phyloP scores from a whole-genome alignment of 345 rosid species.

The Gossypium arboreum region DNA sequence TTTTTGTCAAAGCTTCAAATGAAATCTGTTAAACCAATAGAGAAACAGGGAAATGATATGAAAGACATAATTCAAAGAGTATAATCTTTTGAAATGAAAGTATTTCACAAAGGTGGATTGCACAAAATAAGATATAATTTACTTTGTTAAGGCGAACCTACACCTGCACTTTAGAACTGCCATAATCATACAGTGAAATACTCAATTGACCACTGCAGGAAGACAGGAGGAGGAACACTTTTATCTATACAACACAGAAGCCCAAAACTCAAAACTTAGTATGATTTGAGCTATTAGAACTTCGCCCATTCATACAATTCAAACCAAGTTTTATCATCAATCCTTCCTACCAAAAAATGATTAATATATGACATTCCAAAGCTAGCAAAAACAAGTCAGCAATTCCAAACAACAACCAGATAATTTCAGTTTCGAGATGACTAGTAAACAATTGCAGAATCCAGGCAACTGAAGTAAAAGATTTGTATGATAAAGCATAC shows the following conservation, averaged over 20 bases:
- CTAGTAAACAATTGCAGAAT: neutral
- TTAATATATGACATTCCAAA: neutral
- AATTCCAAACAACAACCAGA: neutral
- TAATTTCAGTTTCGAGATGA: neutral
- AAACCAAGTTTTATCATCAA: neutral
- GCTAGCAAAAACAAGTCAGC: neutral
- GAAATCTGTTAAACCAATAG: neutral
- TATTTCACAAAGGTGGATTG: neutral
- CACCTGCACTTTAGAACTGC: too few relatives aligned
- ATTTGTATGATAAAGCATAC: slow-evolving; percentile 28
- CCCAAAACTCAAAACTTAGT: neutral
- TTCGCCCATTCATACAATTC: neutral
- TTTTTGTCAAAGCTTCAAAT: neutral
- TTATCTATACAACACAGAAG: neutral
- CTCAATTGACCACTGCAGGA: too few relatives aligned
- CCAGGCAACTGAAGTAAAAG: neutral
- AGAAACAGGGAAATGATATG: neutral
- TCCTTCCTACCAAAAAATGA: neutral
- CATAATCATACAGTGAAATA: too few relatives aligned
- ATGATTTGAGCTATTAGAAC: neutral
- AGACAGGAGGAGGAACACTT: too few relatives aligned
- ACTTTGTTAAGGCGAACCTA: too few relatives aligned
- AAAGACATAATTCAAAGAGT: neutral
- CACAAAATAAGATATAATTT: too few relatives aligned
- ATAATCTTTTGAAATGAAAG: too few relatives aligned